Percentiles rank a stretch among this genome's conserved stretches.
Evolutionary conservation across 116 monocot species (phyloP).

Genomic region (Phalaenopsis hybrid): DNA sequence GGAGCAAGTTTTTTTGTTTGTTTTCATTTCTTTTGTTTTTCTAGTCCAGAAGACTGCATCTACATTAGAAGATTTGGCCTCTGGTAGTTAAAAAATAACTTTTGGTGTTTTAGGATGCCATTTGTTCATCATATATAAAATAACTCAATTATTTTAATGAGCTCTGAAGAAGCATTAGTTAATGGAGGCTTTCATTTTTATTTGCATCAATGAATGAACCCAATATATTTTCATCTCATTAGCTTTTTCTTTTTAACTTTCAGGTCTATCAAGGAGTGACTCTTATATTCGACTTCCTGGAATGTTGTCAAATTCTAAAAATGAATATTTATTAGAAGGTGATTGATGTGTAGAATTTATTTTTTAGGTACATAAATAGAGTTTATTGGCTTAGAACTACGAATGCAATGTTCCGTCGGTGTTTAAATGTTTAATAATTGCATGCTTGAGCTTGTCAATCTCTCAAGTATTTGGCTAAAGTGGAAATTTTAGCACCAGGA

Average conservation of each 20-base stretch:
- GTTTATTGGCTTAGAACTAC: too few species aligned
- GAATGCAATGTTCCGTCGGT: background rate
- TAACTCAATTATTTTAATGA: too few species aligned
- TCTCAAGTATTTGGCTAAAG: background rate
- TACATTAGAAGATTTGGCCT: too few species aligned
- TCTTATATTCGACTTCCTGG: conserved; percentile 1
- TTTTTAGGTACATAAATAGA: background rate
- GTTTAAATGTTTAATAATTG: background rate
- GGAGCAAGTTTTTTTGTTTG: too few species aligned
- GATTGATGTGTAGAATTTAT: background rate
- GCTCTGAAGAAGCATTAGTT: background rate
- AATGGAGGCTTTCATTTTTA: background rate
- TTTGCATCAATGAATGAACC: background rate
- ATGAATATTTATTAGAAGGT: background rate
- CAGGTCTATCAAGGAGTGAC: background rate
- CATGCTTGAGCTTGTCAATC: background rate
- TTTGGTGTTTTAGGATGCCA: too few species aligned
- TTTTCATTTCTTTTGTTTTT: too few species aligned
- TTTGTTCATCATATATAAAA: too few species aligned
- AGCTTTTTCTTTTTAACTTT: background rate
- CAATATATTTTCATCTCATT: background rate
- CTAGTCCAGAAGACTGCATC: too few species aligned
- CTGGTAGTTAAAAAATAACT: too few species aligned
- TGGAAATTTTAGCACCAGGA: background rate
- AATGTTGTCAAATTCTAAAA: background rate